A percentile compares a stretch with the other conserved stretches of the same genome.
Conservation (phyloP, 768 basidiomycete species). For the Boletus vermiculosoides region DNA sequence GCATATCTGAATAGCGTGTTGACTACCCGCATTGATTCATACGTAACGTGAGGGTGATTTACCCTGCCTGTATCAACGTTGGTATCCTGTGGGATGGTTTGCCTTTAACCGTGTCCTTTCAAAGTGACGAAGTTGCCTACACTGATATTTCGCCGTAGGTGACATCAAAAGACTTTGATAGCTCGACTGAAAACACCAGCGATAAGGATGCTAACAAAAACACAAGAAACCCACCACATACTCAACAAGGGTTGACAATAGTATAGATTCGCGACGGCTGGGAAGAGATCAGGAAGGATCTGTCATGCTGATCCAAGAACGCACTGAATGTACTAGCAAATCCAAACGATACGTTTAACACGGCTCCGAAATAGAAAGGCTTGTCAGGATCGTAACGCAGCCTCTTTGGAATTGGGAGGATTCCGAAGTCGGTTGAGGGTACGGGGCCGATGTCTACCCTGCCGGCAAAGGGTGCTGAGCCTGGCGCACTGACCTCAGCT, state of each 20-base stretch:
- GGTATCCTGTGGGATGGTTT: slow-evolving; percentile 47
- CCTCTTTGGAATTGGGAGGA: slow-evolving; percentile 60
- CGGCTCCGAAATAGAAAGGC: slow-evolving; percentile 51
- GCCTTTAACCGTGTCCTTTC: background rate
- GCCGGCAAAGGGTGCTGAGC: background rate
- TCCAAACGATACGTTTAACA: slow-evolving; percentile 60
- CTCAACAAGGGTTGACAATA: slow-evolving; percentile 82
- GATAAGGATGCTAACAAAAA: background rate
- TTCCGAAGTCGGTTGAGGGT: slow-evolving; percentile 49
- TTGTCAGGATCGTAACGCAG: slow-evolving; percentile 51
- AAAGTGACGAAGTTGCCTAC: slow-evolving; percentile 17
- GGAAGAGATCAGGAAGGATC: background rate
- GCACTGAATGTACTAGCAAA: slow-evolving; percentile 51
- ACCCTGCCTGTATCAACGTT: slow-evolving; percentile 69
- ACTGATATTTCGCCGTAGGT: slow-evolving; percentile 36
- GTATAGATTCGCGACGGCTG: slow-evolving; percentile 74
- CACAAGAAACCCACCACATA: slow-evolving; percentile 28
- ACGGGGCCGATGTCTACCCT: background rate
- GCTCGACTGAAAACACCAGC: slow-evolving; percentile 23
- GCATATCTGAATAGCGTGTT: slow-evolving; percentile 52
- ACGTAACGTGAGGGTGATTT: slow-evolving; percentile 8
- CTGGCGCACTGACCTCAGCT: background rate
- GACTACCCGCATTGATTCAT: background rate
- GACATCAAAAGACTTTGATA: slow-evolving; percentile 41
- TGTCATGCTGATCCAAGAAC: background rate